Evolutionary conservation across 2,329 filamentous ascomycete genomes (phyloP).

Genomic region (Setomelanomma holmii): DNA sequence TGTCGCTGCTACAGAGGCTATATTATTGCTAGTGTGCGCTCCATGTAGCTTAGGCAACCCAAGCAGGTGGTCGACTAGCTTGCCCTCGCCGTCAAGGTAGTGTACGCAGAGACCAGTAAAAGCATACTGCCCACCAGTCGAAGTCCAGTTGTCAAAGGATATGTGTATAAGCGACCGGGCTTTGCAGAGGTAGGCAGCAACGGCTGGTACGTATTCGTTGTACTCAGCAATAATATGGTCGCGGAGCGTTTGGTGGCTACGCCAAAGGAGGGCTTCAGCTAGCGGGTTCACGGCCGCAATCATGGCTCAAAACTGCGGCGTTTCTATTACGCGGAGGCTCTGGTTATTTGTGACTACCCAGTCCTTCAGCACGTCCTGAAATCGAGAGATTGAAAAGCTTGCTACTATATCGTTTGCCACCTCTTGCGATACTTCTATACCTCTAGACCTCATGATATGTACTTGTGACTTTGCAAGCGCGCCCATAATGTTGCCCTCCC

Average conservation of each 20-base stretch:
- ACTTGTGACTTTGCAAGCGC: slow-evolving; percentile 10
- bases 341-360: slow-evolving; percentile 1
- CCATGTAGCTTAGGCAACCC: too few relatives aligned
- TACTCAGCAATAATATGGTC: slow-evolving; percentile 10
- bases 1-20: too few relatives aligned
- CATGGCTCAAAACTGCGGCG: slow-evolving; percentile 1
- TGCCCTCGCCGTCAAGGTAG: too few relatives aligned
- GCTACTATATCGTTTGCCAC: slow-evolving; percentile 5
- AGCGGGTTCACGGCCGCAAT: slow-evolving; percentile 7
- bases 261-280: slow-evolving; percentile 3
- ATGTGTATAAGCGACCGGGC: slow-evolving; percentile 11
- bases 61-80: too few relatives aligned
- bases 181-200: slow-evolving; percentile 2
- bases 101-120: too few relatives aligned
- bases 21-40: too few relatives aligned
- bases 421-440: slow-evolving; percentile 7
- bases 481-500: slow-evolving; percentile 7
- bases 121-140: too few relatives aligned
- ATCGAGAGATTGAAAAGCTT: slow-evolving; percentile 1
- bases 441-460: slow-evolving; percentile 8
- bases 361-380: slow-evolving; percentile 3
- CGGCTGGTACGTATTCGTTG: slow-evolving; percentile 6
- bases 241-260: slow-evolving; percentile 20
- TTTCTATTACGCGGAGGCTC: too few relatives aligned
- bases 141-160: too few relatives aligned